Evolutionary conservation across 495 filamentous ascomycete species (phyloP).

Genomic region (Elasticomyces elasticus): DNA sequence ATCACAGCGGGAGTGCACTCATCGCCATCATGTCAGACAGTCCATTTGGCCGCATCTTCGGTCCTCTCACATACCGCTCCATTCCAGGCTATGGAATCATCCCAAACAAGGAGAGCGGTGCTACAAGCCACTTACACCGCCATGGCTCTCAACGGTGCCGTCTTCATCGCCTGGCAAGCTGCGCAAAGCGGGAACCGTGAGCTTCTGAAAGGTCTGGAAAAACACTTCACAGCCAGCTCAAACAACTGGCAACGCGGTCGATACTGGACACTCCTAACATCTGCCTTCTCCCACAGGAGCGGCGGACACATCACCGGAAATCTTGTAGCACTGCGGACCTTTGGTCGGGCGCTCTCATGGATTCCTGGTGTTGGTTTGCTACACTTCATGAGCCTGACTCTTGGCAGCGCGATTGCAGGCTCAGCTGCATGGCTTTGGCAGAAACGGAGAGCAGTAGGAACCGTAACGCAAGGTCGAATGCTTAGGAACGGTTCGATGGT

Average conservation of each 20-base stretch:
- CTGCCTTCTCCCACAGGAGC: constrained; percentile 24
- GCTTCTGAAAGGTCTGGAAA: constrained; percentile 3
- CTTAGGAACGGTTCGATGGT: no score
- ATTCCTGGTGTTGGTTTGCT: constrained; percentile 15
- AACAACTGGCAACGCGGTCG: constrained; percentile 14
- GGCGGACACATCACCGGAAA: constrained; percentile 21
- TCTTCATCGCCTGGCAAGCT: constrained; percentile 25
- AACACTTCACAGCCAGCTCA: constrained; percentile 9
- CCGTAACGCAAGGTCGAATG: not conserved
- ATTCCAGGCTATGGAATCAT: not conserved
- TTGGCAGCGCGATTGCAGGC: constrained; percentile 25
- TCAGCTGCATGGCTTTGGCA: constrained; percentile 11
- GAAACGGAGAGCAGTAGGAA: not conserved
- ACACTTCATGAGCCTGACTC: constrained; percentile 12
- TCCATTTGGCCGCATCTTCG: no score
- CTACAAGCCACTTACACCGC: constrained; percentile 19
- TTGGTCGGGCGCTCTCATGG: constrained; percentile 21
- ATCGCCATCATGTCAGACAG: no score
- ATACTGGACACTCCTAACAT: constrained; percentile 26
- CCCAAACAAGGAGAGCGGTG: not conserved
- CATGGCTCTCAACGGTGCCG: constrained; percentile 28
- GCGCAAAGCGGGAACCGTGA: not conserved
- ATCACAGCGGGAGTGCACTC: no score
- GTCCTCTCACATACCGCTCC: no score
- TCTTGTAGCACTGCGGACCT: constrained; percentile 25